Evolutionary conservation across 2,329 filamentous ascomycete genomes (phyloP), one percentile per base, ranked within the genome.

Genomic region (Chaetomium globosum): DNA sequence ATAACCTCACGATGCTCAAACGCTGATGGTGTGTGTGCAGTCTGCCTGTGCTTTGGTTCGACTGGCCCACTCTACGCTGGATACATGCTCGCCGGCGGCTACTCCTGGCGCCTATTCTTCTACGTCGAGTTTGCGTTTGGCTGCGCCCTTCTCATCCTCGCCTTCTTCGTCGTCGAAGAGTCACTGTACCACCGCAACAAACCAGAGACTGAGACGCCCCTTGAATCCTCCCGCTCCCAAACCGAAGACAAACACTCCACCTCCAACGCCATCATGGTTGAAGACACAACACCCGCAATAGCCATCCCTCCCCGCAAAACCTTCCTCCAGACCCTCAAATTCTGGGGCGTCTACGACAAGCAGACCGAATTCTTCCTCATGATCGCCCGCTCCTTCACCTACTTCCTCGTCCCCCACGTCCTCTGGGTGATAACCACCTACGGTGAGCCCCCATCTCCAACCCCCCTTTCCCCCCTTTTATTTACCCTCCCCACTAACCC

Each of bases 81-180:
- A 6, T 87, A 86, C 73, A 86, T 87, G 83, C 79, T 87, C 4
- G 78, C 80, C 1, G 83, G 80, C 0, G 81, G 81, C n/a, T 81
- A 85, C 71, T 84, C 82, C 4, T 86, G 84, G 83, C 76, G 81
- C 10, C 78, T 86, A 0, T 86, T 82, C 75, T 86, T 86, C 77
- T 86, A 86, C 73, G 83, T 86, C 52, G 79, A 81, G 59, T 79
- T 83, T 33, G 84, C 83, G 0, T 85, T 87, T 43, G 70, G 66
- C 28, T 64, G 64, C 5, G 68, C 69, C 2, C 66, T 73, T 3
- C 33, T 72, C 8, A 61, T 73, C 19, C 54, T 71, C 16, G 67
- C 69, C 28, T 72, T 73, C 59, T 69, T 72, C 43, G 65, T 71
- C 30, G 69, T 73, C 7, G 71, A 73, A 49, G 71, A 73, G 57